A percentile compares a stretch with the other conserved stretches of the same genome.
Conservation (phyloP, 257 asterid genomes). For the Lycium ferocissimum region DNA sequence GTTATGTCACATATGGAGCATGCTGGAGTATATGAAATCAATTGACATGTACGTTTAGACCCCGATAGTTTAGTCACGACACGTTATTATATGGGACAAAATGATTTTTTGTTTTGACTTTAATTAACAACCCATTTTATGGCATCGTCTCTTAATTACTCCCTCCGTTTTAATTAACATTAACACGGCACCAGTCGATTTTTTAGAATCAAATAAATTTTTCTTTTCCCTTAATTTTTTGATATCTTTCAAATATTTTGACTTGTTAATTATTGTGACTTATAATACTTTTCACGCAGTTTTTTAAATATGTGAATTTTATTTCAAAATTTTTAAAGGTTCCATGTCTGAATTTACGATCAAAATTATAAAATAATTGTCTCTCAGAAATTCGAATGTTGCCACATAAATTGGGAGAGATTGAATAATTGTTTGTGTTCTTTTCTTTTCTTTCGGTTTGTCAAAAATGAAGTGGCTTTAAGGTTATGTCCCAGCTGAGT, state of each 20-base stretch:
- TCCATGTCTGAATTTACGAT: too few species aligned
- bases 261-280: too few species aligned
- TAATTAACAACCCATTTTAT: conserved; percentile 1
- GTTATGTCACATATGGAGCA: not conserved
- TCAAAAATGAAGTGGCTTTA: not conserved
- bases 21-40: not conserved
- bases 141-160: not conserved
- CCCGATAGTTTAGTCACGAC: not conserved
- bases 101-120: not conserved
- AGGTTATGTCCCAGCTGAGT: not conserved
- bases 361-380: not conserved
- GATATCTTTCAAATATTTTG: too few species aligned
- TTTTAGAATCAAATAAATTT: not conserved
- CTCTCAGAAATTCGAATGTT: fast-evolving
- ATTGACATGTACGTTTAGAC: not conserved
- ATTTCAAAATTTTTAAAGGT: too few species aligned
- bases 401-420: too few species aligned
- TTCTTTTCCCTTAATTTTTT: too few species aligned
- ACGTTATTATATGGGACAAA: not conserved
- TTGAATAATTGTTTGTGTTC: not conserved
- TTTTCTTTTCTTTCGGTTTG: not conserved
- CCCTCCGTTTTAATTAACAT: not conserved
- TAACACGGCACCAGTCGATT: not conserved
- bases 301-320: too few species aligned
- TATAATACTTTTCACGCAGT: too few species aligned